These are phyloP conservation scores for Sporisorium scitamineum DNA, from an alignment of 1,284 basidiomycete genomes.

Conservation along the genomic window DNA sequence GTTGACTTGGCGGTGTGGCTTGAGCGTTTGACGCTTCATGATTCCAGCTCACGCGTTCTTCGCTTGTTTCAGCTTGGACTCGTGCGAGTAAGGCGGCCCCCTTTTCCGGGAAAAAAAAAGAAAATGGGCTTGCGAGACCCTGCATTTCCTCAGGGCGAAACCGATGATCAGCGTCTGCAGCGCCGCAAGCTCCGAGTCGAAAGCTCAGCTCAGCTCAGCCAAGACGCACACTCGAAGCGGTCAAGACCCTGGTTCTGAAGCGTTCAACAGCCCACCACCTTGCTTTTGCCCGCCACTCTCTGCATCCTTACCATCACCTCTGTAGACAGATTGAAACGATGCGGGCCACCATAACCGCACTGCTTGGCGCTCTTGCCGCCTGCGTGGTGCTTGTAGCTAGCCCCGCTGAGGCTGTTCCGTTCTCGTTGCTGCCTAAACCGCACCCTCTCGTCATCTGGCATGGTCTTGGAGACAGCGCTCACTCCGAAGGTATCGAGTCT, in stretches of 20 bases:
- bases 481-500: slow-evolving; percentile 73
- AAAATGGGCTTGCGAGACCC: slow-evolving; percentile 1
- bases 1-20: slow-evolving; percentile 7
- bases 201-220: slow-evolving; percentile 4
- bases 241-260: not conserved
- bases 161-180: not conserved
- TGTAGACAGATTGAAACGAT: slow-evolving; percentile 9
- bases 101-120: not conserved
- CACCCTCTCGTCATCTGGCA: slow-evolving; percentile 87
- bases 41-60: slow-evolving; percentile 15
- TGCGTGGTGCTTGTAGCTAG: slow-evolving; percentile 8
- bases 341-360: slow-evolving; percentile 13
- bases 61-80: not conserved
- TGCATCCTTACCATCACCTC: not conserved
- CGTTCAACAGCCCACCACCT: not conserved
- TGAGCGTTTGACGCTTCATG: not conserved
- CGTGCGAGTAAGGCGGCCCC: not conserved
- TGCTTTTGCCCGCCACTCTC: not conserved
- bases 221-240: not conserved
- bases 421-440: slow-evolving; percentile 40
- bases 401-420: slow-evolving; percentile 18
- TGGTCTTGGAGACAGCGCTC: slow-evolving; percentile 80
- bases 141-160: slow-evolving; percentile 5
- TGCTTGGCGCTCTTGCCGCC: slow-evolving; percentile 17
- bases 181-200: not conserved